Base-by-base conservation (phyloP, 441 rosid species). In the Euphorbia celastroides region DNA sequence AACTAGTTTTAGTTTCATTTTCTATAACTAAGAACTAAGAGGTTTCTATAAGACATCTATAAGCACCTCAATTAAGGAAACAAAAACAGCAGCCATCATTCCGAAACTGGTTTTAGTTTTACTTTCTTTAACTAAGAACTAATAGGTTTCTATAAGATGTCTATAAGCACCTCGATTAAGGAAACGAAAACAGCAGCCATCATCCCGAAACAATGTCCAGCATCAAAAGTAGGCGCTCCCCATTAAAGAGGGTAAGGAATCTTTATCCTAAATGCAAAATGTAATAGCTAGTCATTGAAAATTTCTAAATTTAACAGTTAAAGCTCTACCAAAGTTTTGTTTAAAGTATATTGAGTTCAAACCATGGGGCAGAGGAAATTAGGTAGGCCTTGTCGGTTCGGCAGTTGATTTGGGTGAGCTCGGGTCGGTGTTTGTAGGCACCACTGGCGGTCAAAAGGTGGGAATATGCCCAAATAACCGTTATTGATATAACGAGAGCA, bases 201-300 rank as follows among this genome's bases (percentile, higher is more conserved):
- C 99, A 92, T 95, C 66, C 93, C 99, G n/a, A 92, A 92, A 70
- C 97, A 85, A 83, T 92, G 99, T 52, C 98, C 96, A 63, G 93
- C 99, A 85, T 92, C 89, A 72, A 95, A 95, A 57, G 90, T 92
- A 60, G 98, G 99, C 51, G 99, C 99, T 68, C 98, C 98, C 99
- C 99, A 95, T 42, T 95, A 95, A 50, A 92, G 97, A 81, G 99
- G 99, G 77, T 90, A 95, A 38, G 98, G 99, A 44, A 92, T 84
- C 81, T 92, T 92, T 75, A 95, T 87, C 99, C 99, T 95, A 76
- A 51, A 26, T 30, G 25, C 42, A 42, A 57, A 57, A 31, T 26
- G 23, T 9, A 4, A 60, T 32, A 27, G 17, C 26, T 20, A 7
- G 61, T 57, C 34, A 70, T 52, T 27, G 31, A 23, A 5, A 26